Base-by-base conservation (phyloP, 805 yeast species). In the Saccharomycopsis fibuligera region DNA sequence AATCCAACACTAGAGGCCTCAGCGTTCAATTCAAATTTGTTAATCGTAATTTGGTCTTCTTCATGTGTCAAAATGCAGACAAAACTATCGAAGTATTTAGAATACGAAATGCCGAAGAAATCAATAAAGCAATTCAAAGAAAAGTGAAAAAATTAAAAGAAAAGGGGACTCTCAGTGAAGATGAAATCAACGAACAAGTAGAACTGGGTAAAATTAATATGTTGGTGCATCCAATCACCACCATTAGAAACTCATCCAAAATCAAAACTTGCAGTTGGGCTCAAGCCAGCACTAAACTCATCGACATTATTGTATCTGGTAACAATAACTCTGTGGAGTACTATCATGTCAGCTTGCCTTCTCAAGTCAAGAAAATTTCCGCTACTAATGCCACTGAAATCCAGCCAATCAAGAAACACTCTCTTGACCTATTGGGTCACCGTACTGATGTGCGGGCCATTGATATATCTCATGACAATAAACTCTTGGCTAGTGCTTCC, bases 391-490 rank as follows among this genome's bases (percentile, higher is more conserved):
- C 68, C 33, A 76, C 73, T 21, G 57, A 74, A 8, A 54, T 64
- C 0, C 58, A 68, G 3, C 65, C 81, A 1, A 66, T 62, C 2
- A 80, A 75, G 55, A 66, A 72, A 39, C 76, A 76, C 57, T 65
- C 81, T 2, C 70, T 93, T 21, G 96, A 89, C 44, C 65, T 79
- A 37, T 74, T 77, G 46, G 99, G 99, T 19, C 97, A 90, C 64
- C 78, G 97, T 62, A 79, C 88, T 2, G 99, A 93, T 64, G 74
- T 91, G 24, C 75, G 99, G 58, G 75, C 95, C 3, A 69, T 87
- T 60, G 90, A 88, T 56, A 72, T 93, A 31, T 84, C 95, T 49
- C 78, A 80, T 47, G 96, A 91, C 66, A 79, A 82, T 62, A 79
- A 79, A 61, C 68, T 93, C 50, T 68, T 91, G 37, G 95, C 89